Evolutionary conservation across 768 basidiomycete genomes (phyloP).

Genomic region (Tephrocybe rancida): DNA sequence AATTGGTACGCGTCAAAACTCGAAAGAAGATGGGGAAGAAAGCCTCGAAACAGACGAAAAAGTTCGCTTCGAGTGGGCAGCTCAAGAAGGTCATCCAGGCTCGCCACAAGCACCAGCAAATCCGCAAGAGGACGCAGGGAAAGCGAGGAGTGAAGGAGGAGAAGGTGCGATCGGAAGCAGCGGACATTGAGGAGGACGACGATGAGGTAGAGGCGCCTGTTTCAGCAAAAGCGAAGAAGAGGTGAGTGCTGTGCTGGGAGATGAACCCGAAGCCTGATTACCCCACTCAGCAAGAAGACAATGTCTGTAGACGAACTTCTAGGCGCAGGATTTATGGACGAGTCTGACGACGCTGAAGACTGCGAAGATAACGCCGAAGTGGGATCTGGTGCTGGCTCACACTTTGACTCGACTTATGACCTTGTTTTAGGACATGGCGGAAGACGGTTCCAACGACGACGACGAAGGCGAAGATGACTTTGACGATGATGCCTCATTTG

Average conservation of each 20-base stretch:
- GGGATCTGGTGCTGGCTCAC: not conserved
- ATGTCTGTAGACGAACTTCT: constrained; percentile 83
- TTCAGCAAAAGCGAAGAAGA: constrained; percentile 16
- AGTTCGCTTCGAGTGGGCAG: constrained; percentile 87
- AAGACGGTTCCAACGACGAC: constrained; percentile 29
- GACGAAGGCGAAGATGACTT: constrained; percentile 44
- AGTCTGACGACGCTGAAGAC: constrained; percentile 51
- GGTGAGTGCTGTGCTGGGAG: constrained; percentile 5
- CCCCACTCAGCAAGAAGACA: constrained; percentile 38
- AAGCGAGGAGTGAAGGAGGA: constrained; percentile 49
- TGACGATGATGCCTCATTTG: constrained; percentile 68
- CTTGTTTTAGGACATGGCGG: constrained; percentile 23
- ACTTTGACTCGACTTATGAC: not conserved
- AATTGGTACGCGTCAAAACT: not conserved
- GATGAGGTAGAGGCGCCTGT: constrained; percentile 29
- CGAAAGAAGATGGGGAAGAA: constrained; percentile 51
- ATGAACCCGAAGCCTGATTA: not conserved
- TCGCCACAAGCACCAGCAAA: constrained; percentile 79
- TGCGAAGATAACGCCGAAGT: constrained; percentile 34
- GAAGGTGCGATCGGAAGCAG: constrained; percentile 30
- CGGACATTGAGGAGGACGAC: constrained; percentile 34
- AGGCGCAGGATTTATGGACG: constrained; percentile 72
- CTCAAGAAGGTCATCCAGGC: constrained; percentile 86
- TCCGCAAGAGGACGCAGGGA: constrained; percentile 68
- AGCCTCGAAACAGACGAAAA: constrained; percentile 78